Evolutionary conservation across 768 basidiomycete species (phyloP).

Genomic region (Phylloporus sp.): DNA sequence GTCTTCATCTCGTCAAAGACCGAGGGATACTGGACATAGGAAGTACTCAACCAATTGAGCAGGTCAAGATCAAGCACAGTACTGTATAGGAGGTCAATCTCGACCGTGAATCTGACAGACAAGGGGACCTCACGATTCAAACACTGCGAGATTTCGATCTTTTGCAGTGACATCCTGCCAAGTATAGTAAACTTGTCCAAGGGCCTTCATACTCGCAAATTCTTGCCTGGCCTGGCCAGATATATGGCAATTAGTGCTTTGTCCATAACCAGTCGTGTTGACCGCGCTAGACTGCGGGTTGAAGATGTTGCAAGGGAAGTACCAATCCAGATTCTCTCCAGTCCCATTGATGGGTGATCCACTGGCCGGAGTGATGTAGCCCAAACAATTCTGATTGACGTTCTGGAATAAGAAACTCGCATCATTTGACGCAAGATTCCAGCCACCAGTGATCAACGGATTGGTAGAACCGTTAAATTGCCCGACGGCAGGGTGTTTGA

Average conservation of each 20-base stretch:
- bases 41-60: conserved; percentile 76
- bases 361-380: conserved; percentile 66
- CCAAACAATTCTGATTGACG: conserved; percentile 77
- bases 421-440: conserved; percentile 82
- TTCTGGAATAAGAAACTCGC: conserved; percentile 95
- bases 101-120: conserved; percentile 1
- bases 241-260: conserved; percentile 69
- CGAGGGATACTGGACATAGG: conserved; percentile 78
- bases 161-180: conserved; percentile 80
- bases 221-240: conserved; percentile 47
- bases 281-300: conserved; percentile 61
- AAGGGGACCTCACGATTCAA: conserved; percentile 69
- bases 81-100: conserved; percentile 38
- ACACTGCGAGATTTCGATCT: conserved; percentile 84
- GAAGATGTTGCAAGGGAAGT: conserved; percentile 95
- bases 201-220: conserved; percentile 47
- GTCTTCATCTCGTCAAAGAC: conserved; percentile 77
- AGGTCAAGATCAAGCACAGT: conserved; percentile 85
- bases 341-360: conserved; percentile 68
- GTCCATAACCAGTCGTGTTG: conserved; percentile 69
- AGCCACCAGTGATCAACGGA: conserved; percentile 75
- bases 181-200: conserved; percentile 89
- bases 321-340: conserved; percentile 76
- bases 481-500: conserved; percentile 72
- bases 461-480: conserved; percentile 78